Evolutionary conservation across 2,329 filamentous ascomycete genomes (phyloP).

Genomic region (Ophioceras dolichostomum): DNA sequence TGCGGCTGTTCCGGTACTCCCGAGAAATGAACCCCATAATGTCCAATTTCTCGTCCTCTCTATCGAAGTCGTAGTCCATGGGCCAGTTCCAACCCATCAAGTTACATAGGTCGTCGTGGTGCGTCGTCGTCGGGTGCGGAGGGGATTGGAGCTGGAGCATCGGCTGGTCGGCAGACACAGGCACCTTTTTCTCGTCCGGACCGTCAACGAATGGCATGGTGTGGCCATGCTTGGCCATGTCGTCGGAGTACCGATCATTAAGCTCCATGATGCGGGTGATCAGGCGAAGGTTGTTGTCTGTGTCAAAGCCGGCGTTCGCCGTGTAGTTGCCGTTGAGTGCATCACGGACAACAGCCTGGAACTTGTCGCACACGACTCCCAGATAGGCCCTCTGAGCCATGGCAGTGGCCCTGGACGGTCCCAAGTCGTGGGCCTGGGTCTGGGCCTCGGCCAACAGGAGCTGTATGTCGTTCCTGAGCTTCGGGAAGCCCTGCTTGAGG

Average conservation of each 20-base stretch:
- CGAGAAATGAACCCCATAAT: slow-evolving; percentile 32
- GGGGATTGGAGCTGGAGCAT: too few relatives aligned
- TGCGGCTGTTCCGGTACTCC: slow-evolving; percentile 30
- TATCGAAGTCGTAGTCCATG: too few relatives aligned
- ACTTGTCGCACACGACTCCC: slow-evolving; percentile 14
- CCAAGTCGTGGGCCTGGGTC: slow-evolving; percentile 15
- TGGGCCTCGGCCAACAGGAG: slow-evolving; percentile 5
- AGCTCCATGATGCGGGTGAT: slow-evolving; percentile 24
- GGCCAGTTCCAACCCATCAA: too few relatives aligned
- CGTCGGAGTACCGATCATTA: slow-evolving; percentile 21
- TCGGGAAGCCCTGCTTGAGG: slow-evolving; percentile 24
- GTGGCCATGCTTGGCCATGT: slow-evolving; percentile 17
- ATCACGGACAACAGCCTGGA: slow-evolving; percentile 13
- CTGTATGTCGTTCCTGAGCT: slow-evolving; percentile 18
- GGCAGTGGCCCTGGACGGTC: slow-evolving; percentile 13
- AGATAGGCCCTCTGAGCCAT: slow-evolving; percentile 22
- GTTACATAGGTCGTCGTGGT: too few relatives aligned
- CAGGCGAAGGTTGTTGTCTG: slow-evolving; percentile 15
- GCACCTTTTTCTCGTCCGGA: slow-evolving; percentile 17
- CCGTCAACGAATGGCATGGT: slow-evolving; percentile 22
- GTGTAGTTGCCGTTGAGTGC: slow-evolving; percentile 24
- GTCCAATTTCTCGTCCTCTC: too few relatives aligned
- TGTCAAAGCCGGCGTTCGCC: slow-evolving; percentile 15
- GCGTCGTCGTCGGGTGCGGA: too few relatives aligned
- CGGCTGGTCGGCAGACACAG: slow-evolving; percentile 24